Conservation (phyloP, 225 moss, liverwort and hornwort species). For the Pseudisothecium myosuroides region DNA sequence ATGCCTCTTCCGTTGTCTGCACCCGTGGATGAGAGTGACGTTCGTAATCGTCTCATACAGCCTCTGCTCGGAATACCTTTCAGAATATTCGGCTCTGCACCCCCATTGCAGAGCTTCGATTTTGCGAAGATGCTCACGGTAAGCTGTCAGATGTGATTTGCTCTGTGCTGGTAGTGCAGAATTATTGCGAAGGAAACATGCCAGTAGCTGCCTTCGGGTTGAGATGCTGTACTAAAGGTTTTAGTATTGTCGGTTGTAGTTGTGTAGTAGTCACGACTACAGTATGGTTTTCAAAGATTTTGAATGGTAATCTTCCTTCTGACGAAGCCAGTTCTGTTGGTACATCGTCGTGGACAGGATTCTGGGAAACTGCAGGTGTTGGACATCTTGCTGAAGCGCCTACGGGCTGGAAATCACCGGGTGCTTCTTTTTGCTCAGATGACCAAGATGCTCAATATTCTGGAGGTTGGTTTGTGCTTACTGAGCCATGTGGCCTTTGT, state of each 20-base stretch:
- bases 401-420: slow-evolving; percentile 65
- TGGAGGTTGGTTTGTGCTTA: slow-evolving; percentile 41
- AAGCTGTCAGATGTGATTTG: not conserved
- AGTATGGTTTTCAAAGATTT: not conserved
- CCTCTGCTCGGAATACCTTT: slow-evolving; percentile 62
- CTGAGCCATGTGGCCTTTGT: not conserved
- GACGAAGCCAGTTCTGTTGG: not conserved
- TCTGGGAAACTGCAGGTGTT: slow-evolving; percentile 77
- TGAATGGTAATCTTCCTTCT: not conserved
- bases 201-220: not conserved
- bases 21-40: slow-evolving; percentile 43
- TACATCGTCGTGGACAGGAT: slow-evolving; percentile 25
- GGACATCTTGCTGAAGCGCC: slow-evolving; percentile 75
- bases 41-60: slow-evolving; percentile 37
- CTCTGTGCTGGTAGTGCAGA: not conserved
- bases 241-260: not conserved
- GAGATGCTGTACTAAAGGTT: not conserved
- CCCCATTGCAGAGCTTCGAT: slow-evolving; percentile 85
- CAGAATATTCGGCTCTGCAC: slow-evolving; percentile 81
- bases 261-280: not conserved
- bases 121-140: slow-evolving; percentile 92
- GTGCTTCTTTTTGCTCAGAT: slow-evolving; percentile 88
- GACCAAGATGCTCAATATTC: slow-evolving; percentile 91
- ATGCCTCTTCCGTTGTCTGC: slow-evolving; percentile 36
- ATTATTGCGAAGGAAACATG: not conserved